Evolutionary conservation across 176 grass and related monocot genomes (phyloP).

Genomic region (Oropetium thomaeum): DNA sequence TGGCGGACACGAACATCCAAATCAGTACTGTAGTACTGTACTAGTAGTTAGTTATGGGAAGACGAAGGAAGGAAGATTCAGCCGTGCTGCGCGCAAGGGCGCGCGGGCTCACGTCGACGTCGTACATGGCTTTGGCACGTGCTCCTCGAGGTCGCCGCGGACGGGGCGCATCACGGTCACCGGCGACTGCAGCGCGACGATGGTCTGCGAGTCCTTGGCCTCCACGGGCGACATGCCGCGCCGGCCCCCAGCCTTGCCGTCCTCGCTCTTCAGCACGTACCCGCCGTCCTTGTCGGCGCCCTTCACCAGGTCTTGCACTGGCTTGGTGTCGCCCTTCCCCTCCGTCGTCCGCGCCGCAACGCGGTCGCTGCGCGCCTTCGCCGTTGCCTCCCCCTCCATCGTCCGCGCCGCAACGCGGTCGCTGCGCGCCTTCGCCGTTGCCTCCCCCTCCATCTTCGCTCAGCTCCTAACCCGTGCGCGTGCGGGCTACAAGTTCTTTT

Average conservation of each 20-base stretch:
- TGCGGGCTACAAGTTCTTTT: too few relatives aligned
- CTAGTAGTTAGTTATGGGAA: too few relatives aligned
- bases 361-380: constrained; percentile 18
- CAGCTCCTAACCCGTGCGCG: too few relatives aligned
- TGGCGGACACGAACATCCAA: not conserved
- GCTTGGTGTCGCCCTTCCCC: not conserved
- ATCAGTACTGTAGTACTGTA: too few relatives aligned
- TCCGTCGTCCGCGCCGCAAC: not conserved
- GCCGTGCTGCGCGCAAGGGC: too few relatives aligned
- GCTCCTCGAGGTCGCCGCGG: constrained; percentile 74
- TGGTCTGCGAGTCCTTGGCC: constrained; percentile 56
- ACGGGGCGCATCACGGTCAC: constrained; percentile 66
- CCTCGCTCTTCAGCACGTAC: not conserved
- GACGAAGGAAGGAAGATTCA: too few relatives aligned
- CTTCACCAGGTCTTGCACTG: not conserved
- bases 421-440: constrained; percentile 8
- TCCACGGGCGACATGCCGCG: constrained; percentile 7
- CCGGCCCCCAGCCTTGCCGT: not conserved
- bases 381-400: not conserved
- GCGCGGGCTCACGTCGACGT: too few relatives aligned
- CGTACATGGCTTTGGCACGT: constrained; percentile 76
- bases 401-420: constrained; percentile 14
- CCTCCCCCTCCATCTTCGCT: constrained; percentile 6
- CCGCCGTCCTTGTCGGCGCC: not conserved
- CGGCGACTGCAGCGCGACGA: constrained; percentile 77